A percentile compares a stretch with the other conserved stretches of the same genome.
Evolutionary conservation across 441 rosid genomes (phyloP).

Genomic region (Kokia cookei): DNA sequence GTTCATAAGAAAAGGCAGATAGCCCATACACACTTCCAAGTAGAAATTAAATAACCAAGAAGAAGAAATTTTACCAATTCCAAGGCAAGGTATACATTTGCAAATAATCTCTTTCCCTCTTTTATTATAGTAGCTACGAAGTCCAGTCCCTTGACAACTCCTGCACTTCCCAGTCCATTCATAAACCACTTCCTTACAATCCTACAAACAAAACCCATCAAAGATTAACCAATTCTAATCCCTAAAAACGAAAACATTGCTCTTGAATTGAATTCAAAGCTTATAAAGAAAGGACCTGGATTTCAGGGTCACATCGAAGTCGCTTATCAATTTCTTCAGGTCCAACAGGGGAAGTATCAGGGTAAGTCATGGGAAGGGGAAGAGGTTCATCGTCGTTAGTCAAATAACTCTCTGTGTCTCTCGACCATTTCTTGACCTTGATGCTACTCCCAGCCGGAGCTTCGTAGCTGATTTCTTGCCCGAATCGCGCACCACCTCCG

Average conservation of each 20-base stretch:
- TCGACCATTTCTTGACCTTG: slow-evolving; percentile 68
- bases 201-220: slow-evolving; percentile 36
- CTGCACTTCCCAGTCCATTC: slow-evolving; percentile 96
- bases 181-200: slow-evolving; percentile 76
- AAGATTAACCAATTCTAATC: not conserved
- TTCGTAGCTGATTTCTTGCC: slow-evolving; percentile 28
- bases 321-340: slow-evolving; percentile 71
- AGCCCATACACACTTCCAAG: not conserved
- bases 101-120: slow-evolving; percentile 76
- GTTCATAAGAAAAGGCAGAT: not conserved
- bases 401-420: slow-evolving; percentile 74
- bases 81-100: slow-evolving; percentile 86
- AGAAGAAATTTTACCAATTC: slow-evolving; percentile 52
- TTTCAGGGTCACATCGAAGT: slow-evolving; percentile 58
- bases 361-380: slow-evolving; percentile 94
- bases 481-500: slow-evolving; percentile 29
- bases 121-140: slow-evolving; percentile 72
- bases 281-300: slow-evolving; percentile 32
- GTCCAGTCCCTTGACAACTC: slow-evolving; percentile 89
- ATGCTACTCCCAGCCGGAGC: slow-evolving; percentile 31
- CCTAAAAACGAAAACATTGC: not conserved
- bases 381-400: slow-evolving; percentile 61
- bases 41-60: not conserved
- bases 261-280: not conserved
- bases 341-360: slow-evolving; percentile 68